Base-by-base conservation (phyloP, 345 rosid species). In the Aquilaria malaccensis region DNA sequence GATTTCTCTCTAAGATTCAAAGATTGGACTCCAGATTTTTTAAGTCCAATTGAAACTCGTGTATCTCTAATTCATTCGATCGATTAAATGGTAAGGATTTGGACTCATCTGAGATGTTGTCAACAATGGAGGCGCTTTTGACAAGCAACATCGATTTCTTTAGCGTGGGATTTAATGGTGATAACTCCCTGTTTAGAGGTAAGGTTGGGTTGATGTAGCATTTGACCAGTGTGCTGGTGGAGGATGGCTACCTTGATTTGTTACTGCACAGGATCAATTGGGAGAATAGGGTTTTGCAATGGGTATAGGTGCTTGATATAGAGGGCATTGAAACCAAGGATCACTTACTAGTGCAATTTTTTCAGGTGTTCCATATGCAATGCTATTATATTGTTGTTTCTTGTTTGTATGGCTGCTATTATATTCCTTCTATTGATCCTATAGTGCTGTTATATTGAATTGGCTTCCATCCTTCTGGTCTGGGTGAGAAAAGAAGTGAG, bases 251-350 rank as follows among this genome's bases (percentile, higher is more conserved):
- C 33, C 82, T 83, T 32, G 97, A 84, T 64, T 83, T 85, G 80
- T 43, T 87, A 70, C 74, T 87, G 61, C 89, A 84, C n/a, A 67
- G 67, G 11, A 80, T 70, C 70, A 83, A 69, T 68, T 79, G 86
- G 13, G 96, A 84, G 68, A 91, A 82, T 67, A 88, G 77, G 75
- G 84, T 94, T 69, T 54, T 91, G 69, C 79, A 74, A 79, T 94
- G 99, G 99, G 67, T 94, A n/a, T 96, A 78, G 60, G 92, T 96
- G 58, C 79, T 94, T 66, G 97, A 94, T 74, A 62, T 88, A 83
- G 97, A 90, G 57, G 88, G 90, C 12, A 63, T 86, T 51, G 99
- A 97, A 15, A 96, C 97, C 0, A 95, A 91, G 67, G 99, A 90
- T 72, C 81, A 81, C 48, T 77, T 94, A 65, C 67, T 90, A 57